Base-by-base conservation (phyloP, 2,329 filamentous ascomycete genomes). In the Paecilomyces variotii region DNA sequence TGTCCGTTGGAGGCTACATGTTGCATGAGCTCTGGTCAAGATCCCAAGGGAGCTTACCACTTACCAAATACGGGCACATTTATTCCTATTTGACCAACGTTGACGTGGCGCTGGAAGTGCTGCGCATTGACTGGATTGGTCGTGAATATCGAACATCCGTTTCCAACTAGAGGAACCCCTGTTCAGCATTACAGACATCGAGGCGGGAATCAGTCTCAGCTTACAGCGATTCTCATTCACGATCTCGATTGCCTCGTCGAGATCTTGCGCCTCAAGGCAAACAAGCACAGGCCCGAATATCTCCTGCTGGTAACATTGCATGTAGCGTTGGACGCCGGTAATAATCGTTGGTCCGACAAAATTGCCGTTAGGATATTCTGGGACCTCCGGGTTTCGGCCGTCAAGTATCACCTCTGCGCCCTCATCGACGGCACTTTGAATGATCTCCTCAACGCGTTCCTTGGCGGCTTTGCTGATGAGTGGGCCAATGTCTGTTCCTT, bases 221-320 rank as follows among this genome's bases (percentile, higher is more conserved):
- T 52, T 28, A 52, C 50, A 45, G 51, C 52, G 56, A 50, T 57
- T 52, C 27, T 25, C 52, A 32, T 58, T 58, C 3, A 58, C 52
- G 19, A 50, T 35, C 27, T 80, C 74, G 64, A 87, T 85, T 56
- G 84, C 84, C 32, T 86, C 84, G 64, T 86, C 82, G 59, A 86
- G 77, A 10, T 82, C 85, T 30, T 79, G 74, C 12, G 82, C 81
- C 63, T 84, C 82, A 56, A 87, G 70, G 72, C 83, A 86, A 62
- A 87, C 81, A 51, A 87, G 81, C 39, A 87, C 84, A 12, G 85
- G 85, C 28, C 85, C 85, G 70, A 87, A 87, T 70, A 87, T 87
- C 66, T 87, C 85, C 69, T 86, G 82, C 39, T 73, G 81, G 77
- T 87, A 87, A 79, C 84, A 87, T 66, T 76, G 80, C 84, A 87